Percentiles rank a stretch among this genome's conserved stretches.
Evolutionary conservation across 352 stramenopile genomes (phyloP).

Genomic region (Globisporangium uncinulatum): DNA sequence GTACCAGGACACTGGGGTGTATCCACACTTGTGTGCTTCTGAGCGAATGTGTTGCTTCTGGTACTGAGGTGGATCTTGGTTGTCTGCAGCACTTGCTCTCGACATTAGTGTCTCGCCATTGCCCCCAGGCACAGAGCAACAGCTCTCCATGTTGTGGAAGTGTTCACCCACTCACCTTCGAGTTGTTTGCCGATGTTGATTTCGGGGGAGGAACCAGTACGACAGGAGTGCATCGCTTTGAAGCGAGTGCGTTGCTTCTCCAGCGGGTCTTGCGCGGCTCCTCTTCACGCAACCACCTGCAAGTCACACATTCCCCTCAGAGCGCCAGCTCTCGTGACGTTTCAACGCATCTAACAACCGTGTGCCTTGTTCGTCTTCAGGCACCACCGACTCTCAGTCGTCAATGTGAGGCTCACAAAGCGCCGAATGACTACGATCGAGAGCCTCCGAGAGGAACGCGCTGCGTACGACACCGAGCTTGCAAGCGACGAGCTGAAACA

Average conservation of each 20-base stretch:
- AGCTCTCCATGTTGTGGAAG: no score
- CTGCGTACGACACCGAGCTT: constrained; percentile 20
- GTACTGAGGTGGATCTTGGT: no score
- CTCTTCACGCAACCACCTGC: constrained; percentile 23
- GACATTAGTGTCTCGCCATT: no score
- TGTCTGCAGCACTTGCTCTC: no score
- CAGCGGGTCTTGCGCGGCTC: constrained; percentile 43
- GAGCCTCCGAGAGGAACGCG: constrained; percentile 12
- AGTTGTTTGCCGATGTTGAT: no score
- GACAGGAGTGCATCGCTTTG: constrained; percentile 20
- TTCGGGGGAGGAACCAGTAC: no score
- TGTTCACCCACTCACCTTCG: no score
- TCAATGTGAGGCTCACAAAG: constrained; percentile 7
- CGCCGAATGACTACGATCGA: constrained; percentile 21
- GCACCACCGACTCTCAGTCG: constrained; percentile 7
- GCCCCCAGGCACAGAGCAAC: no score
- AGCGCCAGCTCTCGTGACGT: neutral
- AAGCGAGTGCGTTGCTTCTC: constrained; percentile 27
- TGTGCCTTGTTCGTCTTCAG: constrained; percentile 1
- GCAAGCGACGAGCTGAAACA: constrained; percentile 13
- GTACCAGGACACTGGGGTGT: no score
- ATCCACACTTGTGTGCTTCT: no score
- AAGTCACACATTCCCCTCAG: neutral
- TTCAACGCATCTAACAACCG: no score
- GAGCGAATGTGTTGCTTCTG: no score